Evolutionary conservation across 2,329 filamentous ascomycete genomes (phyloP).

Genomic region (Zasmidium citrigriseum): DNA sequence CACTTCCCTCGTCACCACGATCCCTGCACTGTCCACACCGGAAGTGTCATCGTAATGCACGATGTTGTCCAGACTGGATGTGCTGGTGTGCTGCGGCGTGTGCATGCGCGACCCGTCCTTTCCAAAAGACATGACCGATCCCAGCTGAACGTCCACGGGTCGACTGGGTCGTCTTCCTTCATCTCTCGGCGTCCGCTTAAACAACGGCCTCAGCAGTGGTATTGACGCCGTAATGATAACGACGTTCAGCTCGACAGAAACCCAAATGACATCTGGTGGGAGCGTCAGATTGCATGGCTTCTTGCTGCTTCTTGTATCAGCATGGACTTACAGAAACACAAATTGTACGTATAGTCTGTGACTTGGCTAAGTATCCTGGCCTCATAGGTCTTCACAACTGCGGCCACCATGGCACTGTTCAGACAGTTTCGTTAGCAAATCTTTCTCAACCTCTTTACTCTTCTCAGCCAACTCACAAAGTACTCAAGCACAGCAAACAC

Average conservation of each 20-base stretch:
- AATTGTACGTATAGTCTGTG: constrained; percentile 33
- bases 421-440: constrained; percentile 1
- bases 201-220: constrained; percentile 31
- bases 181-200: constrained; percentile 9
- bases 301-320: too few species aligned
- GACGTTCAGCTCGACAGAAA: constrained; percentile 37
- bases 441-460: neutral
- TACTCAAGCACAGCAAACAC: constrained; percentile 29
- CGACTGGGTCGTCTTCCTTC: neutral
- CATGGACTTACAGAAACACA: constrained; percentile 20
- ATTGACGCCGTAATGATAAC: constrained; percentile 35
- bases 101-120: constrained; percentile 15
- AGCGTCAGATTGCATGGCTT: neutral
- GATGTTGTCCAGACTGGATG: constrained; percentile 19
- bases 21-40: constrained; percentile 5
- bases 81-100: constrained; percentile 6
- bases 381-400: constrained; percentile 34
- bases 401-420: constrained; percentile 30
- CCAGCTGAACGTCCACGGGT: constrained; percentile 6
- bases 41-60: constrained; percentile 5
- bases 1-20: constrained; percentile 19
- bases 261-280: constrained; percentile 24
- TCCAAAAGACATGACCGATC: constrained; percentile 2
- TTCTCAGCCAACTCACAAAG: constrained; percentile 19
- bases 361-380: constrained; percentile 25